phyloP scores from a whole-genome alignment of 257 asterid genomes.

The Solanum ossicruentum region DNA sequence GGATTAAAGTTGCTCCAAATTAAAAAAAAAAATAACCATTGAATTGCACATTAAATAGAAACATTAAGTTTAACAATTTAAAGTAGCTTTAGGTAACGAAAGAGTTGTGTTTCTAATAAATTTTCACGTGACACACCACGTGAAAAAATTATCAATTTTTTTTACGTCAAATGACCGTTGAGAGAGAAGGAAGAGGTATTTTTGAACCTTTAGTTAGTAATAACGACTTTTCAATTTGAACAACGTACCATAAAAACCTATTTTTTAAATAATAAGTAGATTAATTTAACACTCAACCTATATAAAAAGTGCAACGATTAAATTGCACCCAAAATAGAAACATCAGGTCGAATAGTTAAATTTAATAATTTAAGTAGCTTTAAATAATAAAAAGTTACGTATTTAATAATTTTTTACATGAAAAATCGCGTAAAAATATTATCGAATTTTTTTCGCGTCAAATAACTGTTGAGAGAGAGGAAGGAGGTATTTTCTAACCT shows the following conservation, averaged over 20 bases:
- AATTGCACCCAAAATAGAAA: neutral
- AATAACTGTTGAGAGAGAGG: neutral
- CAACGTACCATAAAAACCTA: no score
- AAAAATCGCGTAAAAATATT: neutral
- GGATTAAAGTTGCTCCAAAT: no score
- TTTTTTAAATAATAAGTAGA: neutral
- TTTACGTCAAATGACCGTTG: neutral
- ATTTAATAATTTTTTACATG: neutral
- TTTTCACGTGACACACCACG: neutral
- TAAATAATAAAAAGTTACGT: neutral
- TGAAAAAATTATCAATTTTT: neutral
- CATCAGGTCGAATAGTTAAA: neutral
- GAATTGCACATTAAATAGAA: neutral
- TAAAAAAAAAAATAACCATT: neutral
- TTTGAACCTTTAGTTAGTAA: neutral
- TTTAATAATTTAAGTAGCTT: neutral
- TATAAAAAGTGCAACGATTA: neutral
- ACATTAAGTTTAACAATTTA: neutral
- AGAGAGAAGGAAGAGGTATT: neutral
- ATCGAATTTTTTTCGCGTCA: neutral
- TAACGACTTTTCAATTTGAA: neutral
- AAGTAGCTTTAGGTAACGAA: neutral
- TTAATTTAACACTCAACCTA: neutral
- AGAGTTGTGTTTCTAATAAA: neutral
- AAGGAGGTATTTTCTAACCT: no score